Evolutionary conservation across 352 stramenopile genomes (phyloP), one percentile per base, ranked within the genome.

Genomic region (Globisporangium heterothallicum): DNA sequence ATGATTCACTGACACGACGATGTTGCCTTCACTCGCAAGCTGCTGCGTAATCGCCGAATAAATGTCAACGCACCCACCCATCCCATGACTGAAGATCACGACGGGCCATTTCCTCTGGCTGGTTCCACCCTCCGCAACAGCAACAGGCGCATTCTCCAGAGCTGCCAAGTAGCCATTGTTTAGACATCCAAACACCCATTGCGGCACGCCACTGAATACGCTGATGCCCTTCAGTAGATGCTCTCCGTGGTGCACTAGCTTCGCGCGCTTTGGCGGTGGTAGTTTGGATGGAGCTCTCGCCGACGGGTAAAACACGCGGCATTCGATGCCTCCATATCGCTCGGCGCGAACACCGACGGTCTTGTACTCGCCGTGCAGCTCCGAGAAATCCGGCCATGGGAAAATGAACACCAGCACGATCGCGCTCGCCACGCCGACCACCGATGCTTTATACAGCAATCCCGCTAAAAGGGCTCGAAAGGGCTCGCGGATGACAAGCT

Each of bases 221-320:
- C 66, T 66, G 42, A 88, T 58, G 2, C 74, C 77, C 32, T 59
- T 64, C 36, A 72, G 59, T 32, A 84, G 42, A 51, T 88, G 77
- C 48, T 67, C 35, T 34, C 77, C 77, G 49, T 88, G 69, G 49
- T 84, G 70, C 19, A 81, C 19, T 34, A 84, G 78, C 2, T 44
- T 54, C 4, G 65, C 58, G 25, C 56, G 59, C 45, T 58, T 32
- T 8, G 42, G 53, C 0, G 46, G 25, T 4, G 29, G 21, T n/a
- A 58, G 9, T 4, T 6, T n/a, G 13, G 35, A 50, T 24, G 51
- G 21, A 3, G 48, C 41, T 27, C 46, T 49, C 7, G 59, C 49
- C n/a, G 72, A 71, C 34, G 76, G 76, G 54, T 88, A 88, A 43
- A 88, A 78, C 16, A 88, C 65, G 41, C 77, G 77, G 53, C 72